Conservation (phyloP, 805 yeast species). For the Danielia oregonensis region DNA sequence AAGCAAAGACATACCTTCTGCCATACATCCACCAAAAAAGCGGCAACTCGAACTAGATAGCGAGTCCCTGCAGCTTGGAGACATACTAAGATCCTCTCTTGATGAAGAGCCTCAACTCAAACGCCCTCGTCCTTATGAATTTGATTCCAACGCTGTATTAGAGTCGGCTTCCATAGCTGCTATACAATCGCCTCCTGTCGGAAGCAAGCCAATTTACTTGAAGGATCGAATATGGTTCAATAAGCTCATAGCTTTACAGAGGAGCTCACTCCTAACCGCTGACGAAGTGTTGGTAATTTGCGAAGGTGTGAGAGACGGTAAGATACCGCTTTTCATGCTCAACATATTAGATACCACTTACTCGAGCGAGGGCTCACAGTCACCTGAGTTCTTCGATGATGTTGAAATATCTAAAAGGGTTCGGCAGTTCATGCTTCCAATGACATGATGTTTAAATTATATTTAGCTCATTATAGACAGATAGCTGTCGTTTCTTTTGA, state of each 20-base stretch:
- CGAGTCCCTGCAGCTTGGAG: not conserved
- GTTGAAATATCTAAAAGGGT: conserved; percentile 30
- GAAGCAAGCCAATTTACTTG: conserved; percentile 25
- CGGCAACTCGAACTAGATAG: not conserved
- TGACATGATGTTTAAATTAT: conserved; percentile 13
- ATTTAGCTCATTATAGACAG: not conserved
- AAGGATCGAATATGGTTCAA: conserved; percentile 38
- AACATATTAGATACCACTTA: conserved; percentile 31
- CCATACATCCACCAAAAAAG: not conserved
- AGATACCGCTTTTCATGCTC: conserved; percentile 33
- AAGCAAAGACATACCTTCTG: not conserved
- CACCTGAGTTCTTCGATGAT: conserved; percentile 19
- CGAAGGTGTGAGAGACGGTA: conserved; percentile 37
- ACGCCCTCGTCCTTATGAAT: conserved; percentile 3
- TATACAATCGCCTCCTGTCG: conserved; percentile 26
- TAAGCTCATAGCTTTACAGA: conserved; percentile 26
- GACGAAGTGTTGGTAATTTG: conserved; percentile 31
- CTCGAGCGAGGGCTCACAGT: conserved; percentile 9
- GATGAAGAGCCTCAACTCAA: not conserved
- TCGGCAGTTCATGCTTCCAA: conserved; percentile 33
- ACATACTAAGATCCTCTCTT: too few relatives aligned
- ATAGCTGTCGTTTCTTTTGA: not conserved
- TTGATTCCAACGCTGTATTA: conserved; percentile 24
- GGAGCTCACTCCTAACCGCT: conserved; percentile 21
- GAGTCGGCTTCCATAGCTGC: conserved; percentile 32